These are phyloP conservation scores for Aspergillus sp. DNA, from an alignment of 2,329 filamentous ascomycete genomes.

Conservation along the genomic window DNA sequence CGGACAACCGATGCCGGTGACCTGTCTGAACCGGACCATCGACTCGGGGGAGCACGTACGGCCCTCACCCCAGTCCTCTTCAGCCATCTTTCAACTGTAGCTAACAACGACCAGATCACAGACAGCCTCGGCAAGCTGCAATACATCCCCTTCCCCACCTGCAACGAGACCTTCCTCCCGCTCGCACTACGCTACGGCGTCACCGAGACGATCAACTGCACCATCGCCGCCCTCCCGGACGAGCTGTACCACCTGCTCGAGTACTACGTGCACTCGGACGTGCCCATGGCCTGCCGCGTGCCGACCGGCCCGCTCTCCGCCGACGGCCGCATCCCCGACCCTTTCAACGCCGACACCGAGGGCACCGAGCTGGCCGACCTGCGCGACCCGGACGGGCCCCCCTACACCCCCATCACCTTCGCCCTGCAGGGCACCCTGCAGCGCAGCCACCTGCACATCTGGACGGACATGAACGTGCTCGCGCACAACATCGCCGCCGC, in stretches of 20 bases:
- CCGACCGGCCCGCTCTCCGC: constrained; percentile 66
- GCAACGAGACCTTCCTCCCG: constrained; percentile 80
- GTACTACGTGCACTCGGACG: constrained; percentile 97
- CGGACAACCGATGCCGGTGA: constrained; percentile 65
- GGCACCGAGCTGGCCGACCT: constrained; percentile 42
- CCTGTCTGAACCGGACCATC: constrained; percentile 71
- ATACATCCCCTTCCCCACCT: constrained; percentile 87
- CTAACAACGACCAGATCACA: constrained; percentile 56
- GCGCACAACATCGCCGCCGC: constrained; percentile 57
- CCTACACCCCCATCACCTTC: constrained; percentile 75
- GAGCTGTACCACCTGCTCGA: constrained; percentile 58
- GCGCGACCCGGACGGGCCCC: constrained; percentile 27
- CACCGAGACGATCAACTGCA: constrained; percentile 58
- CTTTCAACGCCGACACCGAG: constrained; percentile 30
- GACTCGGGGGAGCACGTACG: constrained; percentile 34
- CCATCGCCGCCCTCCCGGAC: constrained; percentile 53
- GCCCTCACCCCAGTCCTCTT: not conserved
- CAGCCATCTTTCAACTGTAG: too few species aligned
- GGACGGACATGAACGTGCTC: constrained; percentile 84
- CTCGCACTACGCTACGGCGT: constrained; percentile 85
- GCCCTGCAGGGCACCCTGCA: constrained; percentile 88
- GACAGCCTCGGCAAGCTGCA: constrained; percentile 77
- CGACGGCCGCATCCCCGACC: constrained; percentile 23
- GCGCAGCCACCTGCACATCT: constrained; percentile 83
- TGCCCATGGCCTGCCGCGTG: constrained; percentile 85